Conservation (phyloP, 2,329 filamentous ascomycete genomes). For the Nothomitra cinnamomea region DNA sequence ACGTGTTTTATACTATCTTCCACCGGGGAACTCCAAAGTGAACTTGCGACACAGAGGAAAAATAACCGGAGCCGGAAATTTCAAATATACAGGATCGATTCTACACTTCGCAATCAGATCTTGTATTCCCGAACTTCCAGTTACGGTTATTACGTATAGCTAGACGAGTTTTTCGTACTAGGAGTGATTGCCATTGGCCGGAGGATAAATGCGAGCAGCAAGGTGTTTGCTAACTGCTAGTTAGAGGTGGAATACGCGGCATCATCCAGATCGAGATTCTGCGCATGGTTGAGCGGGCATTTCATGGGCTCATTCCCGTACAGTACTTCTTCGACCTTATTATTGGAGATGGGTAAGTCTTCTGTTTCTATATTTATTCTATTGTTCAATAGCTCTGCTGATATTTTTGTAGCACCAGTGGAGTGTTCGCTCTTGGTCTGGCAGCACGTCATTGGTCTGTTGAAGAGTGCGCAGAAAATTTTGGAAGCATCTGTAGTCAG, state of each 20-base stretch:
- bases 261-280: constrained; percentile 29
- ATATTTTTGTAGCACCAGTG: constrained; percentile 22
- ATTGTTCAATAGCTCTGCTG: neutral
- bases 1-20: constrained; percentile 12
- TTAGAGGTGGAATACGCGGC: constrained; percentile 28
- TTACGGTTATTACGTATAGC: too few relatives aligned
- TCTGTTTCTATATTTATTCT: too few relatives aligned
- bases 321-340: constrained; percentile 33
- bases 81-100: too few relatives aligned
- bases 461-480: constrained; percentile 22
- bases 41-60: too few relatives aligned
- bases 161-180: too few relatives aligned
- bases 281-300: constrained; percentile 21
- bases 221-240: too few relatives aligned
- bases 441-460: constrained; percentile 22
- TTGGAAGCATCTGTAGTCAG: constrained; percentile 22
- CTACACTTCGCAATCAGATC: too few relatives aligned
- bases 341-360: constrained; percentile 25
- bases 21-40: too few relatives aligned
- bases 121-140: too few relatives aligned
- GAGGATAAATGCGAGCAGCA: too few relatives aligned
- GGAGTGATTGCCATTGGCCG: too few relatives aligned
- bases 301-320: constrained; percentile 24
- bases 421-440: constrained; percentile 27
- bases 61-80: too few relatives aligned